phyloP scores from a whole-genome alignment of 306 rosid species.

The Lagenaria siceraria region DNA sequence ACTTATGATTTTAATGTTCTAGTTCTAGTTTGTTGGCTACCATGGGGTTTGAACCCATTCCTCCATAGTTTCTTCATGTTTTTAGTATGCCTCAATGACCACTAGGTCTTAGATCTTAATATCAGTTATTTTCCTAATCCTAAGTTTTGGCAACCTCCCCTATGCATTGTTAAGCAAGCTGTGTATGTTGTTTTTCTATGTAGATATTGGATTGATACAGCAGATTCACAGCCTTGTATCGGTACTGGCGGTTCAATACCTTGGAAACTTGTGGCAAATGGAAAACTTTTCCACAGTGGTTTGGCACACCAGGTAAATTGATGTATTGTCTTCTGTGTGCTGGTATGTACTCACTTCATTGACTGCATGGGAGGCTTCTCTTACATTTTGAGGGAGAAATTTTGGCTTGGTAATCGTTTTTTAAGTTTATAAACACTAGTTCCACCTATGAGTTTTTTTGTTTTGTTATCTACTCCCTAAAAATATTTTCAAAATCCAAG shows the following conservation, averaged over 20 bases:
- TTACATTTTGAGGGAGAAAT: neutral
- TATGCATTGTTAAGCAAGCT: neutral
- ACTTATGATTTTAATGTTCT: neutral
- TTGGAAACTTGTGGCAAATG: slow-evolving; percentile 70
- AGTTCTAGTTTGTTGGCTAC: neutral
- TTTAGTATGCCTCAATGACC: neutral
- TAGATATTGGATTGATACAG: slow-evolving; percentile 90
- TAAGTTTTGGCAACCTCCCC: neutral
- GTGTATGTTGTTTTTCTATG: slow-evolving; percentile 4
- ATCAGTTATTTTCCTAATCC: neutral
- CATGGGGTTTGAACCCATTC: neutral
- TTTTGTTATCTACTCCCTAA: too few species aligned
- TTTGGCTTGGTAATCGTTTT: too few species aligned
- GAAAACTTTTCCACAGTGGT: slow-evolving; percentile 93
- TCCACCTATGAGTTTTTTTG: too few species aligned
- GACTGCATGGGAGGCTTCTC: neutral
- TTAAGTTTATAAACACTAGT: too few species aligned
- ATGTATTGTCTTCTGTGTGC: neutral
- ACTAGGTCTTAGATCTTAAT: neutral
- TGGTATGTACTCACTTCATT: neutral
- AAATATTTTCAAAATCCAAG: too few species aligned
- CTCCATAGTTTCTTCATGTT: neutral
- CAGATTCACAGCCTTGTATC: slow-evolving; percentile 88
- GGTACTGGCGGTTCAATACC: slow-evolving; percentile 96
- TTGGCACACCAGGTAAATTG: slow-evolving; percentile 56